Evolutionary conservation across 805 yeast species (phyloP).

Genomic region (Kodamaea kakaduensis): DNA sequence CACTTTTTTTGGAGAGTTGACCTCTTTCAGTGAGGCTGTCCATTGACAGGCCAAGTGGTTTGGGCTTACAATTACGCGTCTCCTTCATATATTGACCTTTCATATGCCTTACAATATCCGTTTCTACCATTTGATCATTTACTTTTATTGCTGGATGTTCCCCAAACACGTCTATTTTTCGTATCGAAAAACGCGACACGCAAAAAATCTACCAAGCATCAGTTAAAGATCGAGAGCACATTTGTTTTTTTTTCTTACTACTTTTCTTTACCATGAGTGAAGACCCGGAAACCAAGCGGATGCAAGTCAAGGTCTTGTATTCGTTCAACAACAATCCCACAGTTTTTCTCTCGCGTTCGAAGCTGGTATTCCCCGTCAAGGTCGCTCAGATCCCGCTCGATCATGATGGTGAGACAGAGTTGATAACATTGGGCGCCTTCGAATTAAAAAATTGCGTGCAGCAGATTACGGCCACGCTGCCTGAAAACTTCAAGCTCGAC

Average conservation of each 20-base stretch:
- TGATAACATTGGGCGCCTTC: slow-evolving; percentile 39
- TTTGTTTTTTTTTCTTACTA: slow-evolving; percentile 1
- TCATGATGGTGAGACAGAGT: slow-evolving; percentile 19
- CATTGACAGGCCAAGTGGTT: too few species aligned
- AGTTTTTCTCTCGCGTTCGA: slow-evolving; percentile 40
- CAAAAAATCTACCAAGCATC: slow-evolving; percentile 4
- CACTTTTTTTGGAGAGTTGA: too few species aligned
- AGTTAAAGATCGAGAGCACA: not conserved
- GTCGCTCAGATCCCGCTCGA: slow-evolving; percentile 34
- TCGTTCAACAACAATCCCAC: slow-evolving; percentile 42
- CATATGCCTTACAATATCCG: too few species aligned
- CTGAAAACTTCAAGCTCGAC: slow-evolving; percentile 39
- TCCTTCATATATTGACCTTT: too few species aligned
- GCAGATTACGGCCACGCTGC: slow-evolving; percentile 36
- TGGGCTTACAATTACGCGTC: too few species aligned
- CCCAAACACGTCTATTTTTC: slow-evolving; percentile 8
- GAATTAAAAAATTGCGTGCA: slow-evolving; percentile 37
- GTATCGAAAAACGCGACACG: slow-evolving; percentile 10
- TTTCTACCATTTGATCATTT: too few species aligned
- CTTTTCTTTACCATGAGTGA: slow-evolving; percentile 16
- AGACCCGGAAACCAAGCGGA: slow-evolving; percentile 26
- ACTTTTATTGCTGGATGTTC: slow-evolving; percentile 1
- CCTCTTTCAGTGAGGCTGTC: too few species aligned
- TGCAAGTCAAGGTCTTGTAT: slow-evolving; percentile 45
- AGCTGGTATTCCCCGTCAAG: slow-evolving; percentile 30